Base-by-base conservation (phyloP, 2,329 filamentous ascomycete genomes). In the Penicillium italicum region DNA sequence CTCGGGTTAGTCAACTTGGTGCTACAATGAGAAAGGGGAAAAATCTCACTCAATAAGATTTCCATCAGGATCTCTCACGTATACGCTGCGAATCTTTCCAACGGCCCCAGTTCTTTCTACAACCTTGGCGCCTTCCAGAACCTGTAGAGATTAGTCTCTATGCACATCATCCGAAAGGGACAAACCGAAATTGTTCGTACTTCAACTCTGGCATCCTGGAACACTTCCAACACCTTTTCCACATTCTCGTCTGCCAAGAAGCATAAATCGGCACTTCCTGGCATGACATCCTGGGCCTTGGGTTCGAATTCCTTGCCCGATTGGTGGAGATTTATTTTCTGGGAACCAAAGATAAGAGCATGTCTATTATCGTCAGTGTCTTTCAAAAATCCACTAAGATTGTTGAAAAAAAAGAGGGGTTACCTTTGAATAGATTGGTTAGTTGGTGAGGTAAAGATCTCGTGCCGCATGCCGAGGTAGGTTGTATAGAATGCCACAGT, bases 321-420 rank as follows among this genome's bases (percentile, higher is more conserved):
- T 59, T 82, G 75, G 63, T 86, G 84, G 2, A 87, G 76, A 57
- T 86, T 86, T 55, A 86, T 82, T 69, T 86, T 86, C 58, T 84
- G 82, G 1, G 60, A 64, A 33, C 83, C 84, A 61, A 86, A 86
- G 5, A 76, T 70, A 16, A 86, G 74, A 0, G 82, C 82, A 55
- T 82, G 77, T 12, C 83, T 78, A 64, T 67, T 12, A 33, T 64
- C 65, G 43, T 66, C 41, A 55, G 20, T 20, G 0, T 1, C 37
- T 36, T 40, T 22, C 36, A 1, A 12, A 3, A 4, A 37, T 24
- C 5, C 16, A 10, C 9, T 41, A 22, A n/a, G 8, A 12, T 26
- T 5, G 38, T 24, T 5, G 2, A 38, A 38, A 18, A 20, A 30
- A 38, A 43, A 40, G 37, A 42, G 37, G 45, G 37, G 37, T 47